Evolutionary conservation across 192 early-diverging fungal genomes (phyloP), one percentile per base, ranked within the genome.

Genomic region (Mortierella alpina): DNA sequence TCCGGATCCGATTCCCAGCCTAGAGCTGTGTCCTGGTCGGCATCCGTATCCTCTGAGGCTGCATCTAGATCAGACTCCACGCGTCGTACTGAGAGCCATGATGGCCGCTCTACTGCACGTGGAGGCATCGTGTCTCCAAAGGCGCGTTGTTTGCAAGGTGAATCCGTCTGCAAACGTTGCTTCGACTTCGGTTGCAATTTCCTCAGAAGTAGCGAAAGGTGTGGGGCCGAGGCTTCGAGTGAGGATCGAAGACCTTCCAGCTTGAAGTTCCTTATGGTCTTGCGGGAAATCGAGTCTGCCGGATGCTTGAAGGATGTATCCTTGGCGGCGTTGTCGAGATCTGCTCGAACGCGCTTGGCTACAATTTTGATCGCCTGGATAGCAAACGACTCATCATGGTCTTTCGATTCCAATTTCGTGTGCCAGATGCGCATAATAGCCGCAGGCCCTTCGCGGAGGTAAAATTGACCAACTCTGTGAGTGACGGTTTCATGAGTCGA

Each of bases 231-330:
- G 6, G 15, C 11, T n/a, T 17, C 17, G 23, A 66, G 63, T 4
- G 63, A 66, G 14, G 63, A 66, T 55, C 52, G 2, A 22, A 66
- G 39, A 54, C 40, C 13, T 7, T 39, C 51, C 51, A 66, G 63
- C 11, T 49, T 54, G 54, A 66, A 66, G 7, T 12, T 13, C 48
- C 41, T 52, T 7, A 66, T 55, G n/a, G 63, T 13, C 17, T 66
- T 66, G 52, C 51, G 63, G 40, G 9, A 42, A 41, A 66, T 66
- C 20, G 63, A 66, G n/a, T 66, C 54, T 66, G 63, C 51, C 54
- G 63, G 63, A 44, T 66, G 63, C 14, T 17, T 5, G 17, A 66
- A 66, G 40, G 63, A 40, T 53, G 8, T 66, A 44, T 54, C 31
- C 63, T 66, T 66, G 63, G 17, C 23, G 14, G 63, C 63, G 9